Conservation (phyloP, 306 rosid species). For the Vachellia collinsii region DNA sequence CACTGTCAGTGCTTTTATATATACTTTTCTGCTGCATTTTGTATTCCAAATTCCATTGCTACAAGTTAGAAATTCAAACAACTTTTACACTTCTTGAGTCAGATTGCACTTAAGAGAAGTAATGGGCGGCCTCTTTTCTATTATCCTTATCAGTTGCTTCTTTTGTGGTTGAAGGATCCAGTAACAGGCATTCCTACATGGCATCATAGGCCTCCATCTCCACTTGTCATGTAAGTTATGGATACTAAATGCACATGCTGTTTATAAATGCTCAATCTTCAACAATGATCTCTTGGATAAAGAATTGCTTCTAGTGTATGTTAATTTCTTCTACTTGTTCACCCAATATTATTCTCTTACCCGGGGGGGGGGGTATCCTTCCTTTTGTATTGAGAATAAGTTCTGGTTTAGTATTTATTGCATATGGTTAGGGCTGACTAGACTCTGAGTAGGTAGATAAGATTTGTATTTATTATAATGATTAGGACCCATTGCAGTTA, state of each 20-base stretch:
- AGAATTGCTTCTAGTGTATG: neutral
- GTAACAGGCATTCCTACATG: slow-evolving; percentile 76
- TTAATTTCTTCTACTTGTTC: neutral
- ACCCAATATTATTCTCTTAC: neutral
- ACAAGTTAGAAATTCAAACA: slow-evolving; percentile 18
- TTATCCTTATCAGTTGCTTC: slow-evolving; percentile 17
- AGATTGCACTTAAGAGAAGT: slow-evolving; percentile 15
- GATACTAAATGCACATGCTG: neutral
- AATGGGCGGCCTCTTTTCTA: slow-evolving; percentile 20
- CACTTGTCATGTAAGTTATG: slow-evolving; percentile 67
- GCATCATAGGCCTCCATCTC: slow-evolving; percentile 70
- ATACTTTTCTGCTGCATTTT: slow-evolving; percentile 18
- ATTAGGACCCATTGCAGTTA: neutral
- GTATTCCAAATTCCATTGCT: slow-evolving; percentile 6
- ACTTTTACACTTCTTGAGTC: slow-evolving; percentile 12
- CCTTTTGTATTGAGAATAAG: no score
- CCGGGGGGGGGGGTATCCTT: no score
- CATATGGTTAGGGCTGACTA: neutral
- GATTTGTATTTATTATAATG: neutral
- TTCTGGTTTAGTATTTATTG: neutral
- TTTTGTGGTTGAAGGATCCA: slow-evolving; percentile 67
- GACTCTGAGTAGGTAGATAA: neutral
- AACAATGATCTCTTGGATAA: slow-evolving; percentile 12
- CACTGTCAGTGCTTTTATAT: slow-evolving; percentile 56
- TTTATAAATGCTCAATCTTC: slow-evolving; percentile 17